Percentiles rank a stretch among this genome's conserved stretches.
These are phyloP conservation scores for Phaeosphaeriaceae sp. DNA, from an alignment of 2,329 filamentous ascomycete genomes.

Conservation along the genomic window DNA sequence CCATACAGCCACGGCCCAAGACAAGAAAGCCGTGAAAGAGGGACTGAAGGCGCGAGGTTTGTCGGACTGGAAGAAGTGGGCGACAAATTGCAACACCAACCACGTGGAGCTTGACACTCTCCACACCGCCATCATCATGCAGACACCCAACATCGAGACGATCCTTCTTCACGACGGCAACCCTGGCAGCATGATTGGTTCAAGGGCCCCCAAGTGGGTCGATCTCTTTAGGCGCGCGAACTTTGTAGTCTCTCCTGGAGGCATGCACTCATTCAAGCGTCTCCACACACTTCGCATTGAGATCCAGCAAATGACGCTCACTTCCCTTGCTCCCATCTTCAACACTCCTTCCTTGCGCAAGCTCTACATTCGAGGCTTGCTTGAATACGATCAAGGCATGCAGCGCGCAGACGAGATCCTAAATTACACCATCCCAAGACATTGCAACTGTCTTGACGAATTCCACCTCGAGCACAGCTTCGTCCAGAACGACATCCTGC, in stretches of 20 bases:
- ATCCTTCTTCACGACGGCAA: neutral
- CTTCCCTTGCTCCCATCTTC: conserved; percentile 29
- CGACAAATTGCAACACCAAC: conserved; percentile 25
- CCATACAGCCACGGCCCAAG: conserved; percentile 26
- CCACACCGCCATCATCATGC: conserved; percentile 31
- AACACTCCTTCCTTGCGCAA: conserved; percentile 26
- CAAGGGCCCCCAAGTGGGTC: conserved; percentile 23
- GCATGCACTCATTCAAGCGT: conserved; percentile 25
- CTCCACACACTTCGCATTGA: conserved; percentile 25
- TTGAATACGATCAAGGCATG: conserved; percentile 7
- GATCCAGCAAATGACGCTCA: conserved; percentile 10
- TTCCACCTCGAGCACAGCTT: conserved; percentile 21
- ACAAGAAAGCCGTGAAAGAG: conserved; percentile 38
- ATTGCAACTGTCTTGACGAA: conserved; percentile 22
- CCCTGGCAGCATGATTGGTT: neutral
- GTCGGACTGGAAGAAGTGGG: conserved; percentile 36
- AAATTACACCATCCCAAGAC: conserved; percentile 19
- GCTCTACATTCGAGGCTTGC: conserved; percentile 19
- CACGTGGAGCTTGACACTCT: conserved; percentile 21
- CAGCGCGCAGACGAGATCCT: conserved; percentile 11
- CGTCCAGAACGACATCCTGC: conserved; percentile 15
- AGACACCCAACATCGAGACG: conserved; percentile 27
- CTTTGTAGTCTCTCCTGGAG: conserved; percentile 12
- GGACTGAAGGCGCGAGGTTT: conserved; percentile 24
- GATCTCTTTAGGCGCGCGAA: conserved; percentile 24